Percentiles rank a stretch among this genome's conserved stretches.
phyloP scores from a whole-genome alignment of 2,329 filamentous ascomycete genomes.

The Cercospora sp. region DNA sequence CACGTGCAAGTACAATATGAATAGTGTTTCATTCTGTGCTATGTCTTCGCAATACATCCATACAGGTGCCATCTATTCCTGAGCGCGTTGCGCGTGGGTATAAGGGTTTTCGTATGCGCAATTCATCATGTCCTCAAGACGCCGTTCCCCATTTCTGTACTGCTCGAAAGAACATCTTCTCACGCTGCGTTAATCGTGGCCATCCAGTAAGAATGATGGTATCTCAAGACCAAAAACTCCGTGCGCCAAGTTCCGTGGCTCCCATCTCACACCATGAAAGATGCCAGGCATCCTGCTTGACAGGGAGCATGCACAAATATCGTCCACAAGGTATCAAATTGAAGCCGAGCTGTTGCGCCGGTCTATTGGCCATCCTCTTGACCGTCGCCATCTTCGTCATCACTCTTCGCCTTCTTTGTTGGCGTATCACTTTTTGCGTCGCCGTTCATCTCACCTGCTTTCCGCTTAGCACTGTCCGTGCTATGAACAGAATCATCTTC shows the following conservation, averaged over 20 bases:
- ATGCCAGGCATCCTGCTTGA: background rate
- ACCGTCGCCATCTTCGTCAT: conserved; percentile 44
- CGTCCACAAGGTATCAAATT: background rate
- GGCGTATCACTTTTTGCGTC: conserved; percentile 31
- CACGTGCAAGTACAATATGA: background rate
- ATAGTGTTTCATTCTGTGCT: conserved; percentile 9
- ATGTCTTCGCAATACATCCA: conserved; percentile 7
- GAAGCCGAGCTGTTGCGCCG: background rate
- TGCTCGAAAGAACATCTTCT: background rate
- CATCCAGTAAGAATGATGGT: conserved; percentile 9
- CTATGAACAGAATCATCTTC: conserved; percentile 33
- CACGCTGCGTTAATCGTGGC: conserved; percentile 3
- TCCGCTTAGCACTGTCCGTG: conserved; percentile 50
- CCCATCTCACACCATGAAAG: background rate
- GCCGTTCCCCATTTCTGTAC: background rate
- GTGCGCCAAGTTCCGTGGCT: conserved; percentile 1
- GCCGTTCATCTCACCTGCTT: conserved; percentile 46
- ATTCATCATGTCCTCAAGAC: background rate
- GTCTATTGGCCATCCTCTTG: conserved; percentile 34
- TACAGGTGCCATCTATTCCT: conserved; percentile 5
- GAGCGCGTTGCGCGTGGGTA: conserved; percentile 4
- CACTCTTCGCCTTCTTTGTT: conserved; percentile 33
- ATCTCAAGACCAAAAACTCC: conserved; percentile 6
- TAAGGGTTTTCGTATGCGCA: conserved; percentile 6
- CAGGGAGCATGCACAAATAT: background rate